Base-by-base conservation (phyloP, 345 rosid species). In the Brassica rapa region DNA sequence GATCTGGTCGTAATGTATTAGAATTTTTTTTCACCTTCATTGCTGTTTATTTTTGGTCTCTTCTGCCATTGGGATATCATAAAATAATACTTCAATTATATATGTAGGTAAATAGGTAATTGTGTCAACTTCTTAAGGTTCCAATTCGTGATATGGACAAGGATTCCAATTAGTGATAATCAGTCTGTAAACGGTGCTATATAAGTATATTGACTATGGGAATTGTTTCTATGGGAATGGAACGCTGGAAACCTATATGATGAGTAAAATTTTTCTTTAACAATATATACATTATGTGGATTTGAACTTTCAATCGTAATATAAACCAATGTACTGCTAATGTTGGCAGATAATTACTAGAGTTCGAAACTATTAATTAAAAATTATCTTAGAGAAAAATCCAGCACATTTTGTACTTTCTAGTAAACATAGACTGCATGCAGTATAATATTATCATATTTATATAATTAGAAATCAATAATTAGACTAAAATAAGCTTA, bases 401-500 rank as follows among this genome's bases (percentile, higher is more conserved):
- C 56, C 21, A n/a, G 8, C 56, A 51, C 15, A 51, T 14, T 51
- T n/a, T 51, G 56, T 51, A 51, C 19, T 51, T 51, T 51, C 21
- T 51, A n/a, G 8, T 51, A 51, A 51, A 51, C 15, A 51, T n/a
- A n/a, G 56, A 51, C 19, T 15, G 8, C 56, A 46, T n/a, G 8
- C 56, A 46, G 16, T n/a, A n/a, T 51, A 51, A 51, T 51, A 51
- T 51, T 51, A 51, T 51, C 15, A 4, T n/a, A 51, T 51, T n/a
- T 15, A 14, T n/a, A 51, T 51, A 57, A 93, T 89, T 11, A 89
- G 96, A 41, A 89, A 96, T 12, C 2, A 0, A 51, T 51, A n/a
- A 51, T 51, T 51, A 12, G 55, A 46, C 5, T 4, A 51, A n/a
- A 51, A 51, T 6, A 12, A 1, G 7, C 56, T 51, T 51, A 51